Conservation (phyloP, 2,329 filamentous ascomycete species). For the Fusarium albosuccineum region DNA sequence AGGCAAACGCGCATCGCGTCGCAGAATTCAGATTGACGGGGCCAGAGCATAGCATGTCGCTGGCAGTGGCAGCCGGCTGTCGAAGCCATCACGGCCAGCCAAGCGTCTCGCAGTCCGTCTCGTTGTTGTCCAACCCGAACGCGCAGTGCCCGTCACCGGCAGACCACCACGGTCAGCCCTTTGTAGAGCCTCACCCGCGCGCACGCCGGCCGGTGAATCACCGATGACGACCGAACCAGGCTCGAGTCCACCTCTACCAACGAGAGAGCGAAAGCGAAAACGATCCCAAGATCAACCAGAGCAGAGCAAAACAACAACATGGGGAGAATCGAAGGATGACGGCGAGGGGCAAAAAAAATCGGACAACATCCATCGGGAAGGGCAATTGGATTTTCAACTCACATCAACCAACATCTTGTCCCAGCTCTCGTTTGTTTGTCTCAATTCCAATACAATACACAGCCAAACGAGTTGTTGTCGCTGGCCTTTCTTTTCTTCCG, state of each 20-base stretch:
- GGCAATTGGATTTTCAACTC: conserved; percentile 44
- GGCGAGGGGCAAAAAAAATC: conserved; percentile 15
- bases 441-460: conserved; percentile 19
- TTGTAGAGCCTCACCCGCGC: conserved; percentile 26
- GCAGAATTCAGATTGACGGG: conserved; percentile 1
- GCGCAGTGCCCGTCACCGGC: conserved; percentile 28
- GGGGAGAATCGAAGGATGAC: not conserved
- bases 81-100: conserved; percentile 29
- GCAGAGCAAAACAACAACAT: conserved; percentile 20
- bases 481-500: conserved; percentile 3
- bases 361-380: conserved; percentile 16
- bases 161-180: conserved; percentile 22
- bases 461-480: conserved; percentile 14
- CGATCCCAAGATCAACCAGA: not conserved
- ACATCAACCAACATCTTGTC: conserved; percentile 54
- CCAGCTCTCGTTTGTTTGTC: conserved; percentile 1
- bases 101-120: not conserved
- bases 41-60: conserved; percentile 4
- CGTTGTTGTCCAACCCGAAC: conserved; percentile 38
- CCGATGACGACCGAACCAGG: conserved; percentile 19
- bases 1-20: not conserved
- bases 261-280: conserved; percentile 2
- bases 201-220: conserved; percentile 26
- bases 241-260: not conserved
- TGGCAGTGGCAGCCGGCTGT: conserved; percentile 11